phyloP scores from a whole-genome alignment of 352 stramenopile genomes.

The Globisporangium nunn region DNA sequence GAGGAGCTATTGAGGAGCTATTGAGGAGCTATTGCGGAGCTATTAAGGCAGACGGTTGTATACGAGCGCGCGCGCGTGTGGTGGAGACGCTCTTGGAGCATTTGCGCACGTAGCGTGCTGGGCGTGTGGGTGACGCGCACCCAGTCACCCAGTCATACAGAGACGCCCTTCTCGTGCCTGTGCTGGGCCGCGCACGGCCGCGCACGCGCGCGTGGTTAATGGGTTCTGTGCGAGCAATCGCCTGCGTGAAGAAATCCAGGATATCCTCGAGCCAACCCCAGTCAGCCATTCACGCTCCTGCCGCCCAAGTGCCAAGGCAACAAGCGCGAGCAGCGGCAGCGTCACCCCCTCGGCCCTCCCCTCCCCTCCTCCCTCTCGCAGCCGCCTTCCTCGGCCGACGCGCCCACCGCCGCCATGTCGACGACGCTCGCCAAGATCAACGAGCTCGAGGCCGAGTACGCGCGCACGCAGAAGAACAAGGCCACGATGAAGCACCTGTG shows the following conservation, averaged over 20 bases:
- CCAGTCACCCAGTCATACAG: background rate
- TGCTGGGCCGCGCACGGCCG: too few species aligned
- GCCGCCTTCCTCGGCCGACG: background rate
- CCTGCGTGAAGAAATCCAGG: background rate
- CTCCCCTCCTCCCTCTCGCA: background rate
- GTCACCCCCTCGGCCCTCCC: background rate
- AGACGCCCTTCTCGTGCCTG: too few species aligned
- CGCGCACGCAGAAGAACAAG: conserved; percentile 99
- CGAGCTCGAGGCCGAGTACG: conserved; percentile 90
- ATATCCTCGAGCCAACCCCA: background rate
- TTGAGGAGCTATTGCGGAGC: background rate
- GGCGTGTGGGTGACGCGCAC: too few species aligned
- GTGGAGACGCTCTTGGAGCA: background rate
- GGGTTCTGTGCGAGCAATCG: too few species aligned
- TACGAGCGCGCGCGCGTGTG: background rate
- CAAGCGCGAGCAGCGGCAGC: background rate
- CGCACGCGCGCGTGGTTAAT: too few species aligned
- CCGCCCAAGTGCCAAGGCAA: too few species aligned
- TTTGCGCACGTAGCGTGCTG: too few species aligned
- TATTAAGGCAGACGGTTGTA: background rate
- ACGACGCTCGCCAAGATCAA: conserved; percentile 71
- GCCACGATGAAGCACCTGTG: conserved; percentile 98
- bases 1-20: too few species aligned
- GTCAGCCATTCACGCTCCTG: background rate
- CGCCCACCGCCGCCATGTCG: conserved; percentile 21